Evolutionary conservation across 2,329 filamentous ascomycete genomes (phyloP).

Genomic region (Fusarium pininemorale): DNA sequence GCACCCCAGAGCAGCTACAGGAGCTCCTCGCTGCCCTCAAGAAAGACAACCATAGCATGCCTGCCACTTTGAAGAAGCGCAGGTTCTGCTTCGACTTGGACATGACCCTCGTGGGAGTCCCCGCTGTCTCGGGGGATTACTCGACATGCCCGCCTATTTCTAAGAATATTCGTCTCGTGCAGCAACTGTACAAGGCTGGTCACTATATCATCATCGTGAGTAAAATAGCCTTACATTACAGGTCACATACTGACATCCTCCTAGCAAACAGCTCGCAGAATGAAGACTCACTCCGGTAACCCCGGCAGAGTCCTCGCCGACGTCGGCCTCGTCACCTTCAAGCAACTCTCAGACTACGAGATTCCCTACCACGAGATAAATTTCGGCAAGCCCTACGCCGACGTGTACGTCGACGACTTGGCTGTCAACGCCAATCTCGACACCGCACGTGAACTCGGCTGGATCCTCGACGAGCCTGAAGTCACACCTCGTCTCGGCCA

Average conservation of each 20-base stretch:
- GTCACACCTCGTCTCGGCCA: neutral
- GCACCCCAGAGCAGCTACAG: neutral
- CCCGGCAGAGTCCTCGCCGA: neutral
- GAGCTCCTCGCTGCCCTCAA: neutral
- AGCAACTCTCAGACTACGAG: neutral
- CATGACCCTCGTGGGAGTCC: neutral
- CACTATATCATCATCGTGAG: conserved; percentile 1
- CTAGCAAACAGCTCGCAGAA: neutral
- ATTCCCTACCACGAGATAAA: neutral
- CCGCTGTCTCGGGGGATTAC: neutral
- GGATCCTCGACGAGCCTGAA: neutral
- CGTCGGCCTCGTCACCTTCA: neutral
- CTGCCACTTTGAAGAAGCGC: neutral
- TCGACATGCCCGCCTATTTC: neutral
- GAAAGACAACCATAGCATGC: neutral
- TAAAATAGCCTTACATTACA: neutral
- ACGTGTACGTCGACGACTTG: neutral
- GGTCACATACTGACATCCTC: neutral
- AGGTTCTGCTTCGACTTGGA: neutral
- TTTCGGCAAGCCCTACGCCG: neutral
- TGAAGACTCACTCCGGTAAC: neutral
- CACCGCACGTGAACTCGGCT: neutral
- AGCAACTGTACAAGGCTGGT: neutral
- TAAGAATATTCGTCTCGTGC: neutral
- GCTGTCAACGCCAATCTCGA: neutral